Base-by-base conservation (phyloP, 2,329 filamentous ascomycete species). In the Fusarium oligoseptatum region DNA sequence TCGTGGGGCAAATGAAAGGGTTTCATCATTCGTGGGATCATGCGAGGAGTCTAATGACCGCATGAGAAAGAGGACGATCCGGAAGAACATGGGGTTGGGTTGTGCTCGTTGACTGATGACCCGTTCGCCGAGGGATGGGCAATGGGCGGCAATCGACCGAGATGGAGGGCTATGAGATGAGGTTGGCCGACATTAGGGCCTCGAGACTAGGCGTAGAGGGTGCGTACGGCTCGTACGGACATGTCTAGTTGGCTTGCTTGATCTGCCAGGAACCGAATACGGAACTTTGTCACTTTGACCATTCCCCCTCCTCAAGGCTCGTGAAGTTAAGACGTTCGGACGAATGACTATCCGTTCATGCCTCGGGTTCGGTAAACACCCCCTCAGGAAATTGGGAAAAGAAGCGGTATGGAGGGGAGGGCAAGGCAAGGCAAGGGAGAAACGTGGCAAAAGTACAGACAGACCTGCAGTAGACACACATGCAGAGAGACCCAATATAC, bases 11-110 rank as follows among this genome's bases (percentile, higher is more conserved):
- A 60, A 61, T 50, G 58, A 64, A 60, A 66, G 43, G 55, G 57
- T 48, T 27, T 45, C 52, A 41, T 70, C 52, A 74, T 74, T 74
- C 72, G 72, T 74, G 72, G 72, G 72, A 74, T 74, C 64, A 72
- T 64, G 58, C 70, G 68, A 72, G 60, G 63, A 69, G 72, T 73
- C 68, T 67, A 64, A 70, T 56, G 72, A 57, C 60, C 66, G 69
- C 72, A 75, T 75, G 39, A 67, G 70, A 58, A 62, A 34, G 17
- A 36, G 56, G 52, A 67, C 67, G 73, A 75, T 68, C 63, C 63
- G 72, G 72, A 68, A 39, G 63, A 39, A 60, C 64, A 73, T 67
- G 73, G 70, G 69, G 63, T 70, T 39, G 52, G 52, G 52, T 48
- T 48, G 43, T 32, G 32, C 24, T 34, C 43, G 43, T 48, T 34